A percentile compares a stretch with the other conserved stretches of the same genome.
phyloP scores from a whole-genome alignment of 108 stramenopile species.

The Ochromonas danica region DNA sequence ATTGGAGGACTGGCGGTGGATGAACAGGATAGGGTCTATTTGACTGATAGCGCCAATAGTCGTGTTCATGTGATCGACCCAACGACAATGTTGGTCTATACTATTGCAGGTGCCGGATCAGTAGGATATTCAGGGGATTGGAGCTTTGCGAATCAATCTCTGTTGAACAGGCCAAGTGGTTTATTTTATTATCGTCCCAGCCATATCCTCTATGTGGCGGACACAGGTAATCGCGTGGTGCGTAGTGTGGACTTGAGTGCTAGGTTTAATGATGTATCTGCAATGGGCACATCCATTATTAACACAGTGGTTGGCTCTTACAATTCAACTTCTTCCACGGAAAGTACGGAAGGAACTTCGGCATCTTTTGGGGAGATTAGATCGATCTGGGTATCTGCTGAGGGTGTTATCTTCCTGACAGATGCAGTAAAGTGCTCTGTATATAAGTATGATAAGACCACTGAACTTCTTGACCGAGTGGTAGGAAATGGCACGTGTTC shows the following conservation, averaged over 20 bases:
- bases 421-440: no score
- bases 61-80: constrained; percentile 8
- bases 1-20: no score
- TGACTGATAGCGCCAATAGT: not conserved
- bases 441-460: not conserved
- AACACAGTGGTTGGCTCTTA: no score
- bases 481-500: no score
- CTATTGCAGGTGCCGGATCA: not conserved
- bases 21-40: no score
- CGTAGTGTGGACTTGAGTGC: constrained; percentile 22
- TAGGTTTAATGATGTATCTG: no score
- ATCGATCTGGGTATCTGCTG: no score
- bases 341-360: no score
- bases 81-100: no score
- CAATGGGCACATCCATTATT: no score
- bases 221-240: constrained; percentile 9
- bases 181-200: constrained; percentile 6
- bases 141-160: not conserved
- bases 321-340: no score
- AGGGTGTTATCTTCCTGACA: no score
- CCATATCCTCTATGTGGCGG: constrained; percentile 11
- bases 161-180: constrained; percentile 6
- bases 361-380: not conserved
- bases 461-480: not conserved
- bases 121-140: constrained; percentile 4